A percentile compares a stretch with the other conserved stretches of the same genome.
Conservation (phyloP, 2,329 filamentous ascomycete genomes). For the Beauveria sp. region DNA sequence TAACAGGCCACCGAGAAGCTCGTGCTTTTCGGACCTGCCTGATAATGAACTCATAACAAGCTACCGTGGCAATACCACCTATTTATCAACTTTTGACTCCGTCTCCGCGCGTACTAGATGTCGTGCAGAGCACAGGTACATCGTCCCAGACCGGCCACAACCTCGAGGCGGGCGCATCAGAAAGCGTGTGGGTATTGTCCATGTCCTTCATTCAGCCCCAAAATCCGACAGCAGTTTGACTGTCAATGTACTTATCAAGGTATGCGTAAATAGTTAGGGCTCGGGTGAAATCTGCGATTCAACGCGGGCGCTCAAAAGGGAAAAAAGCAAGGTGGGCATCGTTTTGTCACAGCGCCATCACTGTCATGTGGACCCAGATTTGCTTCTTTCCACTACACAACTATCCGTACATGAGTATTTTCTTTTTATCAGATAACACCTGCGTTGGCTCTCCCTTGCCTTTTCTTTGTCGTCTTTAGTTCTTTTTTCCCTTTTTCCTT, state of each 20-base stretch:
- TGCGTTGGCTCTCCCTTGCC: not conserved
- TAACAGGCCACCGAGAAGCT: not conserved
- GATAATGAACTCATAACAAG: not conserved
- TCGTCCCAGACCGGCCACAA: not conserved
- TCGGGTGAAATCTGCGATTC: not conserved
- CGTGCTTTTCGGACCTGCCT: not conserved
- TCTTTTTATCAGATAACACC: not conserved
- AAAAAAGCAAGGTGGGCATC: conserved; percentile 1
- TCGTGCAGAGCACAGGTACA: not conserved
- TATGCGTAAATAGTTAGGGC: not conserved
- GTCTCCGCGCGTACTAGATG: not conserved
- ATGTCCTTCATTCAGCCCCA: no score
- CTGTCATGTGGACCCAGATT: not conserved
- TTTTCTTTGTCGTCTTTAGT: not conserved
- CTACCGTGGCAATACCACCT: not conserved
- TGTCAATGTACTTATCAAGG: not conserved
- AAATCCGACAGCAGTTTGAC: no score
- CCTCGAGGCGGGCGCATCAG: no score
- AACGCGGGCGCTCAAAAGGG: not conserved
- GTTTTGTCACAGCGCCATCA: not conserved
- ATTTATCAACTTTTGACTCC: no score
- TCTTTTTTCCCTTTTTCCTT: not conserved
- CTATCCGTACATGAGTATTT: not conserved
- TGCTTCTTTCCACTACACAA: not conserved
- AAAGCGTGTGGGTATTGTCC: no score